Conservation (phyloP, 2,329 filamentous ascomycete species). For the Drechslerella coelobrocha region DNA sequence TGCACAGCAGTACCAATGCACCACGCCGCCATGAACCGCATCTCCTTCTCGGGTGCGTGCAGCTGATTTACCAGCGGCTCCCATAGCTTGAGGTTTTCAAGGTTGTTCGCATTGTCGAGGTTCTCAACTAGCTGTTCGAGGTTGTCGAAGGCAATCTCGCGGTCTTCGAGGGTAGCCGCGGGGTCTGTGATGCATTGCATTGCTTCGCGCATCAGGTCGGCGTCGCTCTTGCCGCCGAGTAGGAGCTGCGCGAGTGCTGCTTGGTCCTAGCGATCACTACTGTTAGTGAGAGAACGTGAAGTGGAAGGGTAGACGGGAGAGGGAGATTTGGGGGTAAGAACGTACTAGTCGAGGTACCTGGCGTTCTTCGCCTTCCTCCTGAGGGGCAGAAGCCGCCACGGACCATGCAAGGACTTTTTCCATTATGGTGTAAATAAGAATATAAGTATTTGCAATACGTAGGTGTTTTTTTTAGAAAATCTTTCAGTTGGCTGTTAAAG, state of each 20-base stretch:
- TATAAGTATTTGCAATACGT: conserved; percentile 35
- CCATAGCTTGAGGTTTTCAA: conserved; percentile 81
- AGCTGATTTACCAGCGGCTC: conserved; percentile 76
- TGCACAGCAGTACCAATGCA: conserved; percentile 93
- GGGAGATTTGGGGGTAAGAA: conserved; percentile 42
- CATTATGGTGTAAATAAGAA: conserved; percentile 52
- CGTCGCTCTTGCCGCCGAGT: conserved; percentile 80
- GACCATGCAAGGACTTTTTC: conserved; percentile 57
- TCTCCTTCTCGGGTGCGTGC: conserved; percentile 70
- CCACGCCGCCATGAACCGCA: conserved; percentile 89
- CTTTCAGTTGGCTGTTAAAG: no score
- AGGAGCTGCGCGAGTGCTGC: conserved; percentile 76
- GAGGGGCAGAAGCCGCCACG: conserved; percentile 56
- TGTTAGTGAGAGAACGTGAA: conserved; percentile 46
- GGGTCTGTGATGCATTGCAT: conserved; percentile 76
- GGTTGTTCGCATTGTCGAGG: conserved; percentile 96
- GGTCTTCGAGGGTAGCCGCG: conserved; percentile 74
- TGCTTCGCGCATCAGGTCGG: conserved; percentile 85
- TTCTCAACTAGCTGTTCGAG: conserved; percentile 90
- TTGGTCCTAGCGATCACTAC: conserved; percentile 61
- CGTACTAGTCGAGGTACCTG: conserved; percentile 52
- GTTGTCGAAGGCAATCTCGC: conserved; percentile 88
- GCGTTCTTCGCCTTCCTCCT: conserved; percentile 57
- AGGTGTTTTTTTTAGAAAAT: conserved; percentile 28
- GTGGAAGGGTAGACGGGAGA: conserved; percentile 56